Conservation (phyloP, 805 yeast species). For the Candida khao-thaluensis region DNA sequence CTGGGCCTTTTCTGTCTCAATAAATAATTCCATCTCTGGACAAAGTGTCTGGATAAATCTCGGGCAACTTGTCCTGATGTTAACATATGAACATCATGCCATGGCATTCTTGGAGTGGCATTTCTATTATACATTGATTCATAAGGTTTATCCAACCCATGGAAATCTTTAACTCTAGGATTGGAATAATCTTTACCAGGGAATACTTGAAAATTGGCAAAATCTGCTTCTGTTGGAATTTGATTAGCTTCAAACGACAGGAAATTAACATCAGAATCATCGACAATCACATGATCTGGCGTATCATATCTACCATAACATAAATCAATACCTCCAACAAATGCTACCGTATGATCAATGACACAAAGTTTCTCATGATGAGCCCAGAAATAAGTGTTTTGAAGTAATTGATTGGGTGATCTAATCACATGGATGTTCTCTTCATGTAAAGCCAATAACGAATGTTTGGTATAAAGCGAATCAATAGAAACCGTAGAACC, state of each 20-base stretch:
- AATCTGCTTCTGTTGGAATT: conserved; percentile 36
- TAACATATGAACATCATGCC: conserved; percentile 99
- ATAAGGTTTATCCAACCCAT: conserved; percentile 76
- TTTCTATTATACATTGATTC: conserved; percentile 89
- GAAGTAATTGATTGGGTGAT: conserved; percentile 92
- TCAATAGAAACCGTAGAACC: conserved; percentile 92
- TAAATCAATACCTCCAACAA: conserved; percentile 92
- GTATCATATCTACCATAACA: conserved; percentile 97
- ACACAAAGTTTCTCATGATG: conserved; percentile 94
- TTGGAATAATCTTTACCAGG: conserved; percentile 98
- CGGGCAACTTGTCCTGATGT: conserved; percentile 92
- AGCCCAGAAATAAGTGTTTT: conserved; percentile 96
- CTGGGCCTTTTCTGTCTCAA: conserved; percentile 93
- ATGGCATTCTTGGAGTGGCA: conserved; percentile 90
- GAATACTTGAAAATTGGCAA: conserved; percentile 60
- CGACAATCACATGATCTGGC: conserved; percentile 87
- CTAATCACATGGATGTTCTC: conserved; percentile 86
- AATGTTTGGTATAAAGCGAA: conserved; percentile 91
- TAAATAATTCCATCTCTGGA: conserved; percentile 95
- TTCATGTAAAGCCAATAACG: conserved; percentile 75
- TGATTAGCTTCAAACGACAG: conserved; percentile 29
- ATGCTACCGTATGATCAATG: conserved; percentile 84
- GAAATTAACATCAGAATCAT: conserved; percentile 54
- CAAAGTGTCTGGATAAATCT: conserved; percentile 90
- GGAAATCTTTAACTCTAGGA: conserved; percentile 89